Base-by-base conservation (phyloP, 2,329 filamentous ascomycete species). In the Penicillium sumatraense region DNA sequence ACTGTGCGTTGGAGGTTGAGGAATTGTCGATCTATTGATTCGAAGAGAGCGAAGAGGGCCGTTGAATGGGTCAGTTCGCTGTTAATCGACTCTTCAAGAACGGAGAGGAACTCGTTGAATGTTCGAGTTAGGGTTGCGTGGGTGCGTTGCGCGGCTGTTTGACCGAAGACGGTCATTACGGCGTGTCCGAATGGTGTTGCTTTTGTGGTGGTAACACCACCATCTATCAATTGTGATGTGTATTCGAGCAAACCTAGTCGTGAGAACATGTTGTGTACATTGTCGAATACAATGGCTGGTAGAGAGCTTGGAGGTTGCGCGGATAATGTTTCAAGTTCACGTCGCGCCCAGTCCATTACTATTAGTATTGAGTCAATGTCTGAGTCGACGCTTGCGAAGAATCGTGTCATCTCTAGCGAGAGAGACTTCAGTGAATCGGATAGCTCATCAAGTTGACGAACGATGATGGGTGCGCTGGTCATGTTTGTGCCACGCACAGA, bases 301-400 rank as follows among this genome's bases (percentile, higher is more conserved):
- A 96, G 77, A 2, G 86, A 83, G 40, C 83, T 84, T 1, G 84
- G 82, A 6, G 86, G 85, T 18, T 83, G 77, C 20, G 81, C 80
- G 58, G 86, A 84, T 53, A 95, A 78, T 42, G 87, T 86, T 57
- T 86, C 81, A 13, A 98, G 84, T 72, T 97, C 92, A 61, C 92
- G 87, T 68, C 89, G 89, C 13, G 91, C 90, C 93, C 93, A 97
- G 70, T 96, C 91, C 92, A 98, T 97, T 49, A 96, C 91, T 57
- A 95, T 89, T 31, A 98, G 82, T 63, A 97, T 96, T 57, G 89
- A 89, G 71, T 97, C 93, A 65, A 98, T 89, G 68, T 97, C 93
- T 23, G 91, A 90, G 66, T 97, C 91, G 11, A 98, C 91, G 62
- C 93, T 91, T 49, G 92, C 90, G 72, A 97, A 96, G 79, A 98